A percentile compares a stretch with the other conserved stretches of the same genome.
Evolutionary conservation across 208 protist genomes (phyloP).

Genomic region (Zelonia costaricensis): DNA sequence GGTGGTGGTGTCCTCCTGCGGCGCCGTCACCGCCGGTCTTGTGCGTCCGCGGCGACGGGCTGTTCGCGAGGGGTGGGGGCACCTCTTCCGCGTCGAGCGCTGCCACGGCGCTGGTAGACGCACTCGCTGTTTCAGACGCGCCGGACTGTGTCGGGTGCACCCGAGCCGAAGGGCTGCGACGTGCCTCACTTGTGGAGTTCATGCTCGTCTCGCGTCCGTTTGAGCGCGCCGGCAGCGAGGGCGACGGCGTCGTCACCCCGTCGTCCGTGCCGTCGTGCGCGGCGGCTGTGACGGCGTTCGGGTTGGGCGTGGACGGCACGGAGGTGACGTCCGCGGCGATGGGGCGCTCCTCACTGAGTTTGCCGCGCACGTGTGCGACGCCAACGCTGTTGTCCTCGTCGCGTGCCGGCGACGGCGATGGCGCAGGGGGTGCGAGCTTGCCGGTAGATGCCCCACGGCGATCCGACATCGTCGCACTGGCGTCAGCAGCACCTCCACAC

Average conservation of each 20-base stretch:
- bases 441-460: constrained; percentile 3
- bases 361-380: background rate
- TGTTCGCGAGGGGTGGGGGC: constrained; percentile 8
- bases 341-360: constrained; percentile 11
- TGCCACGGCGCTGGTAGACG: background rate
- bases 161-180: constrained; percentile 8
- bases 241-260: constrained; percentile 11
- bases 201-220: background rate
- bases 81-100: background rate
- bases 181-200: background rate
- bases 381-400: constrained; percentile 2
- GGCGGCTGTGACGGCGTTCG: constrained; percentile 13
- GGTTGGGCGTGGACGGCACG: constrained; percentile 13
- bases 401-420: constrained; percentile 26
- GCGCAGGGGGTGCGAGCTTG: constrained; percentile 32
- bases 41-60: constrained; percentile 1
- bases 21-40: background rate
- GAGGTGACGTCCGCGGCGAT: constrained; percentile 8
- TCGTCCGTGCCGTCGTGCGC: constrained; percentile 2
- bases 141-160: constrained; percentile 1
- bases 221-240: background rate
- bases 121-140: background rate
- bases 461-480: constrained; percentile 31
- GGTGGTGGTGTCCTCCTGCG: background rate
- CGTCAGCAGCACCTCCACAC: background rate